Conservation (phyloP, 768 basidiomycete genomes). For the Russula emetica region DNA sequence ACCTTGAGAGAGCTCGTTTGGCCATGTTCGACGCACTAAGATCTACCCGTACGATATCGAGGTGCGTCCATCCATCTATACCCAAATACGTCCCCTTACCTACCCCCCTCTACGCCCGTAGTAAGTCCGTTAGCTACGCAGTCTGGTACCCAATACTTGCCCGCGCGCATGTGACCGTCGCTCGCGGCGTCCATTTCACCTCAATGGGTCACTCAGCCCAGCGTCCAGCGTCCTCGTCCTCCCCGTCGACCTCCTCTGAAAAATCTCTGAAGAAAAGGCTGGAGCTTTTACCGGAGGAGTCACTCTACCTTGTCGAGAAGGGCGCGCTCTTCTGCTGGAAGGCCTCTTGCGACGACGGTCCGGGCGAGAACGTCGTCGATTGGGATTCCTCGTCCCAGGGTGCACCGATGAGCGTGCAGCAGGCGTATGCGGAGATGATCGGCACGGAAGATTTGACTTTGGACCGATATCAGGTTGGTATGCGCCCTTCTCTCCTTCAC, state of each 20-base stretch:
- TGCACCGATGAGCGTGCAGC: slow-evolving; percentile 84
- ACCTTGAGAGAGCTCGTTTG: slow-evolving; percentile 69
- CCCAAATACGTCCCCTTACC: not conserved
- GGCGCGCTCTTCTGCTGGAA: slow-evolving; percentile 86
- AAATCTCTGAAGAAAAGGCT: slow-evolving; percentile 56
- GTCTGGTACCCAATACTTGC: slow-evolving; percentile 69
- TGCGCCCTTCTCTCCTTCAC: not conserved
- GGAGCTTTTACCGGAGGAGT: slow-evolving; percentile 92
- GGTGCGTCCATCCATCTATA: slow-evolving; percentile 42
- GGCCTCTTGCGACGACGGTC: slow-evolving; percentile 34
- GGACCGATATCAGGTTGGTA: slow-evolving; percentile 81
- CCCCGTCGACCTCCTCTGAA: slow-evolving; percentile 26
- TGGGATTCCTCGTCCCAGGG: slow-evolving; percentile 43
- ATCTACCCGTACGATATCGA: slow-evolving; percentile 68
- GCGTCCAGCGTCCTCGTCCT: slow-evolving; percentile 34
- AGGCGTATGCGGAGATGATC: slow-evolving; percentile 83
- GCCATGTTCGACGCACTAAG: slow-evolving; percentile 86
- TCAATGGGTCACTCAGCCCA: slow-evolving; percentile 78
- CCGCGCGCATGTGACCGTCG: slow-evolving; percentile 62
- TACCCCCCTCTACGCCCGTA: slow-evolving; percentile 32
- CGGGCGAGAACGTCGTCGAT: slow-evolving; percentile 39
- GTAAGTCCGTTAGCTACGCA: slow-evolving; percentile 76
- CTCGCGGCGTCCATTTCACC: slow-evolving; percentile 79
- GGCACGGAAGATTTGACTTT: slow-evolving; percentile 70
- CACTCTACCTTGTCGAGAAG: slow-evolving; percentile 88